Evolutionary conservation across 2,329 filamentous ascomycete species (phyloP), one percentile per base, ranked within the genome.

Genomic region (Aspergillus ochraceus): DNA sequence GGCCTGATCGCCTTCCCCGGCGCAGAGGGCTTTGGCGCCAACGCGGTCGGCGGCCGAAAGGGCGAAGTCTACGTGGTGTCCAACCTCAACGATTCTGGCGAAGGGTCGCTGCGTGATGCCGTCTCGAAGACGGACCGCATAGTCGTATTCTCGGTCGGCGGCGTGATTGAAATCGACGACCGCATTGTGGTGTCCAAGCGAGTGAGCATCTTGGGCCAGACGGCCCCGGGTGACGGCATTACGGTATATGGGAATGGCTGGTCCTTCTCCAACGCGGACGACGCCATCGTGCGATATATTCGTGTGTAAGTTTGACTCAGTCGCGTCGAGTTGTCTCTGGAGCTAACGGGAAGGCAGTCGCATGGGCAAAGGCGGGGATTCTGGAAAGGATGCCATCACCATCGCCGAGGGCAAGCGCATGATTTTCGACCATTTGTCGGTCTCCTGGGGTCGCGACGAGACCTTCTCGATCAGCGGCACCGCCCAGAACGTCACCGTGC

Each of bases 381-480:
- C 77, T 2, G 82, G 82, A 8, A 86, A 86, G 66, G 82, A 84
- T 60, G 83, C 76, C 2, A 76, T 84, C 47, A 80, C 77, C 19
- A 84, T 86, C 58, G 83, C 82, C 5, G 77, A 82, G 9, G 82
- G 82, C 8, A 71, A 72, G 32, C 82, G 79, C 62, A 83, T 86
- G 74, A 85, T 86, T 50, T 83, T 86, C 63, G 83, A 85, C 66
- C 84, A 86, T 61, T 72, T 84, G 32, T 81, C 78, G 20, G 79
- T 81, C 17, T 77, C 80, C 0, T 86, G 82, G 80, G 83, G 83
- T n/a, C 80, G 82, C n/a, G 63, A 84, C 59, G 83, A 85, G 70
- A 84, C 80, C 1, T 84, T 83, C 63, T 80, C 77, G 12, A 84
- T 84, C 52, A 82, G 73, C 22, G 82, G 81, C 0, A 74, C 74